phyloP scores from a whole-genome alignment of 2,329 filamentous ascomycete species.

The Claviceps maximensis region DNA sequence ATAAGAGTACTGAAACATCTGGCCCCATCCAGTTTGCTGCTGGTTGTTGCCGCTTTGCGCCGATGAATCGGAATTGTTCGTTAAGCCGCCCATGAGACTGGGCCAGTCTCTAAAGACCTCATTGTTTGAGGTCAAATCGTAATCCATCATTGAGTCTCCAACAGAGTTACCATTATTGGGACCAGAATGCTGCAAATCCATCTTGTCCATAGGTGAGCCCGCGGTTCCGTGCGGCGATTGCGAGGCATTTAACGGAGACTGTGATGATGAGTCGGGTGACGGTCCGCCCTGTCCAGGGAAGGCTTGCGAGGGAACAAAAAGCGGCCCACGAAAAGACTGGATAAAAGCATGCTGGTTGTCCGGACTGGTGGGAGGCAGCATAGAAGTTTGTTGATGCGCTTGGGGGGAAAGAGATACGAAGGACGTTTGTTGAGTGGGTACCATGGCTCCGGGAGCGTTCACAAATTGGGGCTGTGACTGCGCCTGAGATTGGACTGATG shows the following conservation, averaged over 20 bases:
- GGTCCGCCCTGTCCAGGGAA: constrained; percentile 15
- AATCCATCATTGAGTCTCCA: constrained; percentile 26
- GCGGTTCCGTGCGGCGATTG: constrained; percentile 17
- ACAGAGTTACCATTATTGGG: constrained; percentile 12
- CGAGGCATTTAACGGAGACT: constrained; percentile 19
- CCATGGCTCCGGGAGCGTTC: constrained; percentile 12
- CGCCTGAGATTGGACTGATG: constrained; percentile 8
- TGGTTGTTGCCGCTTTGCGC: constrained; percentile 11
- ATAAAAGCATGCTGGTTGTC: constrained; percentile 14
- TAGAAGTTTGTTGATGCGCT: constrained; percentile 14
- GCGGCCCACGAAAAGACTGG: constrained; percentile 18
- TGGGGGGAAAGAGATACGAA: constrained; percentile 22
- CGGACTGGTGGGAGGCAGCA: constrained; percentile 12
- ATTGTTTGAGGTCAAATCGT: constrained; percentile 18
- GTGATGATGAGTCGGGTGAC: constrained; percentile 20
- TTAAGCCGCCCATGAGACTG: constrained; percentile 21
- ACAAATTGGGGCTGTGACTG: constrained; percentile 14
- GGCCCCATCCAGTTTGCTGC: constrained; percentile 2
- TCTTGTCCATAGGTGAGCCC: constrained; percentile 21
- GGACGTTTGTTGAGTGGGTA: constrained; percentile 16
- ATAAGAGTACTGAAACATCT: constrained; percentile 3
- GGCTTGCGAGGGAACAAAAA: constrained; percentile 21
- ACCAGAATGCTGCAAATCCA: constrained; percentile 19
- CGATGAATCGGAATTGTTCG: constrained; percentile 17
- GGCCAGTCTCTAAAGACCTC: constrained; percentile 30